These are phyloP conservation scores for Stachybotrys chlorohalonatus DNA, from an alignment of 2,329 filamentous ascomycete species.

Conservation along the genomic window DNA sequence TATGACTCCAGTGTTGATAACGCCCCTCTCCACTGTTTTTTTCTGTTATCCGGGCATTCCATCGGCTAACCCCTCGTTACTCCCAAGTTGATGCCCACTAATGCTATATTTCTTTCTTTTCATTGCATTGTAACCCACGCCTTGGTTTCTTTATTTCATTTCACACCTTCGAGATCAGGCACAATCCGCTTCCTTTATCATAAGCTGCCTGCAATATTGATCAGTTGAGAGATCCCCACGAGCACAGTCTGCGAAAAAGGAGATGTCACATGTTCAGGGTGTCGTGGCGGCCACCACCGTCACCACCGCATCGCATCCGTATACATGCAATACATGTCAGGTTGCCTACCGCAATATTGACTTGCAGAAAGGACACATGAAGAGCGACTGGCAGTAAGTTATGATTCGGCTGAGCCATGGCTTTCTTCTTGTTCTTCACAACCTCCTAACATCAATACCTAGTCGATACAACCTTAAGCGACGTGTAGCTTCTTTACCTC, in stretches of 20 bases:
- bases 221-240: neutral
- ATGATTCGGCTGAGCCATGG: no score
- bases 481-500: slow-evolving; percentile 79
- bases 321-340: slow-evolving; percentile 97
- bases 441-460: neutral
- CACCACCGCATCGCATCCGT: slow-evolving; percentile 60
- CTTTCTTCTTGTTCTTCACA: neutral
- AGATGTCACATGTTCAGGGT: neutral
- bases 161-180: neutral
- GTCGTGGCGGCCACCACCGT: slow-evolving; percentile 18
- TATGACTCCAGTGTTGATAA: neutral
- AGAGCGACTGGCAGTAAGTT: slow-evolving; percentile 94
- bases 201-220: neutral
- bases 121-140: neutral
- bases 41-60: neutral
- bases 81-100: no score
- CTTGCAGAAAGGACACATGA: slow-evolving; percentile 91
- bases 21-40: neutral
- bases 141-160: neutral
- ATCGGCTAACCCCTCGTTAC: neutral
- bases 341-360: slow-evolving; percentile 94
- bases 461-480: slow-evolving; percentile 96
- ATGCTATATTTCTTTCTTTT: neutral
- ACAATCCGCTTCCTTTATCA: neutral
- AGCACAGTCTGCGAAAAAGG: neutral